These are phyloP conservation scores for Amanita exitialis DNA, from an alignment of 768 basidiomycete genomes.

Conservation along the genomic window DNA sequence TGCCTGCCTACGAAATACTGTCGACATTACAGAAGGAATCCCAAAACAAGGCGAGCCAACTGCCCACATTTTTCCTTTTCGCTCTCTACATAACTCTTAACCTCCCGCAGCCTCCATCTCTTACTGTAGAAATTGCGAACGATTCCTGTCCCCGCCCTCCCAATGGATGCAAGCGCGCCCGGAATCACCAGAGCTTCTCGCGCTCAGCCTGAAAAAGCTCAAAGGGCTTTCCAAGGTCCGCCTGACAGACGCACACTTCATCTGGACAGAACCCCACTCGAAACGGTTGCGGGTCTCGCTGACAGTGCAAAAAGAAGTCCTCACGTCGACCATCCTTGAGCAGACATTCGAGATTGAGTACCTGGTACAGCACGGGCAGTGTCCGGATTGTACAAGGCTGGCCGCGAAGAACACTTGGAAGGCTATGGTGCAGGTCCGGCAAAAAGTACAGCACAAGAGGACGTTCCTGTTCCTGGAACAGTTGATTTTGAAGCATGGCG, in stretches of 20 bases:
- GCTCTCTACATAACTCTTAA: background rate
- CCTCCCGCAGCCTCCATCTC: constrained; percentile 63
- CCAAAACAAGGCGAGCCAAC: constrained; percentile 77
- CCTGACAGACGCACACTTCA: constrained; percentile 95
- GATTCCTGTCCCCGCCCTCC: constrained; percentile 85
- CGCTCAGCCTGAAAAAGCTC: constrained; percentile 90
- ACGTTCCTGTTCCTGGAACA: constrained; percentile 98
- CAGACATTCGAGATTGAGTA: constrained; percentile 97
- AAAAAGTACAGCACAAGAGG: constrained; percentile 96
- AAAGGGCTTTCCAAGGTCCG: constrained; percentile 92
- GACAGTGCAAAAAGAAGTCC: constrained; percentile 97
- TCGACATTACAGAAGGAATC: constrained; percentile 97
- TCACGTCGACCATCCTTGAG: constrained; percentile 91
- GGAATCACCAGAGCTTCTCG: constrained; percentile 88
- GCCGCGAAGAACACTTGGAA: constrained; percentile 99
- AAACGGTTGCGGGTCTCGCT: constrained; percentile 87
- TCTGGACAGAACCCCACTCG: constrained; percentile 99
- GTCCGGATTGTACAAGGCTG: constrained; percentile 85
- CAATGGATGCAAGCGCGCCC: constrained; percentile 81
- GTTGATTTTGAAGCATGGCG: constrained; percentile 90
- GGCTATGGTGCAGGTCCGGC: constrained; percentile 95
- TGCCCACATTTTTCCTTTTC: background rate
- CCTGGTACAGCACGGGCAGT: constrained; percentile 91
- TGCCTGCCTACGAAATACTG: constrained; percentile 81
- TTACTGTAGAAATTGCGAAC: constrained; percentile 93